Conservation (phyloP, 306 rosid genomes). For the Cucurbita moschata region DNA sequence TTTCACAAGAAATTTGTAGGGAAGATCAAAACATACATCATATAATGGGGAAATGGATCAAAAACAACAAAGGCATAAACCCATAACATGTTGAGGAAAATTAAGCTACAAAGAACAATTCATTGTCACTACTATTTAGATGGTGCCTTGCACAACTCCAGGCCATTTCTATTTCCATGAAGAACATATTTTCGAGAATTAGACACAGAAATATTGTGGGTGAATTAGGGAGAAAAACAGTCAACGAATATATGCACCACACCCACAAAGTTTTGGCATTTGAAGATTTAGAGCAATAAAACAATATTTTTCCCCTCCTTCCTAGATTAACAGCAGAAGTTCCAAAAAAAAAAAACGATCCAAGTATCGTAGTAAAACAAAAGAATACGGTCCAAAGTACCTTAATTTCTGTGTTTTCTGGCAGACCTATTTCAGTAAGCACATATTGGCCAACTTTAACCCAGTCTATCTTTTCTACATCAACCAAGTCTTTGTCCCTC, state of each 20-base stretch:
- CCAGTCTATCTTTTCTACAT: conserved; percentile 46
- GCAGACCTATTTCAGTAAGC: conserved; percentile 41
- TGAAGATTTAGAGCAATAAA: neutral
- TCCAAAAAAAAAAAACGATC: too few relatives aligned
- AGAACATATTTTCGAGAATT: neutral
- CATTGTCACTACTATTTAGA: neutral
- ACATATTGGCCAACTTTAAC: conserved; percentile 39
- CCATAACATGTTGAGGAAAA: neutral
- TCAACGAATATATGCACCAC: neutral
- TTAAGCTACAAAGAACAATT: neutral
- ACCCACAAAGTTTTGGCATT: neutral
- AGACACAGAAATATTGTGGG: neutral
- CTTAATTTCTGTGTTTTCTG: conserved; percentile 47
- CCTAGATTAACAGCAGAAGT: neutral
- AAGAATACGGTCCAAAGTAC: conserved; percentile 21
- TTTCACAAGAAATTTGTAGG: neutral
- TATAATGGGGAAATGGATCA: neutral
- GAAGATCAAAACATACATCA: conserved; percentile 12
- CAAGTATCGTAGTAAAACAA: neutral
- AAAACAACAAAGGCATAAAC: neutral
- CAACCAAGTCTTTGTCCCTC: conserved; percentile 35
- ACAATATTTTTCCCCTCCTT: neutral
- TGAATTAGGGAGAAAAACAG: neutral
- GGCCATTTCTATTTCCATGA: neutral
- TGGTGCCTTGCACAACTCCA: neutral